Conservation (phyloP, 2,329 filamentous ascomycete species). For the Lasiodiplodia theobromae region DNA sequence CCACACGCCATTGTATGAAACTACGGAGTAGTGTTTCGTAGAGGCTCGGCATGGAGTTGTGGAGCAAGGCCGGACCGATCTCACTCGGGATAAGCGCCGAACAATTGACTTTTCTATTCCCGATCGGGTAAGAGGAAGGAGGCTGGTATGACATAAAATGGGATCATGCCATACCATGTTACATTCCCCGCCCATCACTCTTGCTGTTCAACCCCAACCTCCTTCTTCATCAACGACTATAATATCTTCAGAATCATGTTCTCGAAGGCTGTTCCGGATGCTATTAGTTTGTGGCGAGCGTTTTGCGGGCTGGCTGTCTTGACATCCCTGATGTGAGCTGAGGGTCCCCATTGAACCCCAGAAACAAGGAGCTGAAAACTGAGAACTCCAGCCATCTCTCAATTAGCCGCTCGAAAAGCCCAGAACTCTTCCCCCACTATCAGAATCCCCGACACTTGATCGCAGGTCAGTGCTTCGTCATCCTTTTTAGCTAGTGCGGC, state of each 20-base stretch:
- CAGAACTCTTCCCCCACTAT: constrained; percentile 2
- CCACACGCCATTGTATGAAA: too few relatives aligned
- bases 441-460: constrained; percentile 5
- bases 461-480: background rate
- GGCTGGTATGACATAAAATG: background rate
- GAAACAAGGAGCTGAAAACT: background rate
- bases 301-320: background rate
- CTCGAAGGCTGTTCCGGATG: background rate
- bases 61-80: too few relatives aligned
- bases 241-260: background rate
- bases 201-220: too few relatives aligned
- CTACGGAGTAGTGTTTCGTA: too few relatives aligned
- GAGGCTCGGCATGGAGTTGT: too few relatives aligned
- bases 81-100: too few relatives aligned
- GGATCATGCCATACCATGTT: background rate
- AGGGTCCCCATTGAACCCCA: too few relatives aligned
- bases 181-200: too few relatives aligned
- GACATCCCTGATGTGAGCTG: background rate
- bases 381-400: background rate
- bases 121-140: background rate
- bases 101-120: too few relatives aligned
- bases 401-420: background rate
- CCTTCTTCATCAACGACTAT: background rate
- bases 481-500: background rate
- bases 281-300: background rate